phyloP scores from a whole-genome alignment of 768 basidiomycete genomes.

The Fomitopsis serialis region DNA sequence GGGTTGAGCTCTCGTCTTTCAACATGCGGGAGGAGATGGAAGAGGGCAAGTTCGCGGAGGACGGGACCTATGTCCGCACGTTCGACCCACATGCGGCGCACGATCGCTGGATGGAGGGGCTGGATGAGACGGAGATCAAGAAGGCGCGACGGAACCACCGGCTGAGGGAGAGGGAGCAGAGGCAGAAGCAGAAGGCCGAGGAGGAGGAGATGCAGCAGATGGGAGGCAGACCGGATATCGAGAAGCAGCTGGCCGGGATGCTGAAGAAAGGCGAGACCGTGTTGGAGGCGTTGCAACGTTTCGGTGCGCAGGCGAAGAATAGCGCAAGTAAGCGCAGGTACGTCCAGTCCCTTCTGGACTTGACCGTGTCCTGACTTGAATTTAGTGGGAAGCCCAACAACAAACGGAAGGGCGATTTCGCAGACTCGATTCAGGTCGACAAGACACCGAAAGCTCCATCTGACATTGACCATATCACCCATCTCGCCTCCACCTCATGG shows the following conservation, averaged over 20 bases:
- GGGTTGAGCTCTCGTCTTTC: slow-evolving; percentile 93
- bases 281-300: slow-evolving; percentile 79
- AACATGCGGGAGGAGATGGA: slow-evolving; percentile 99
- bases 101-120: slow-evolving; percentile 93
- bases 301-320: slow-evolving; percentile 60
- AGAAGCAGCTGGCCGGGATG: slow-evolving; percentile 63
- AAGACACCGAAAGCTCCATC: slow-evolving; percentile 24
- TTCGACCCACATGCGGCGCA: slow-evolving; percentile 90
- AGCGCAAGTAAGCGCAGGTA: slow-evolving; percentile 18
- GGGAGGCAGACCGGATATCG: slow-evolving; percentile 58
- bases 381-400: slow-evolving; percentile 23
- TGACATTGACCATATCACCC: slow-evolving; percentile 76
- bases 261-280: slow-evolving; percentile 91
- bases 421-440: slow-evolving; percentile 44
- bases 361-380: neutral
- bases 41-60: slow-evolving; percentile 94
- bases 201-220: slow-evolving; percentile 66
- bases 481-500: slow-evolving; percentile 88
- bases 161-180: slow-evolving; percentile 67
- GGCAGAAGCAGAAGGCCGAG: slow-evolving; percentile 63
- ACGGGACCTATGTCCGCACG: slow-evolving; percentile 81
- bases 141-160: slow-evolving; percentile 72
- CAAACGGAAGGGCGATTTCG: slow-evolving; percentile 24
- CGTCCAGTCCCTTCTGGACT: neutral
- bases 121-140: slow-evolving; percentile 83